Percentiles rank a stretch among this genome's conserved stretches.
Conservation (phyloP, 2,329 filamentous ascomycete genomes). For the Gnomoniopsis smithogilvyi region DNA sequence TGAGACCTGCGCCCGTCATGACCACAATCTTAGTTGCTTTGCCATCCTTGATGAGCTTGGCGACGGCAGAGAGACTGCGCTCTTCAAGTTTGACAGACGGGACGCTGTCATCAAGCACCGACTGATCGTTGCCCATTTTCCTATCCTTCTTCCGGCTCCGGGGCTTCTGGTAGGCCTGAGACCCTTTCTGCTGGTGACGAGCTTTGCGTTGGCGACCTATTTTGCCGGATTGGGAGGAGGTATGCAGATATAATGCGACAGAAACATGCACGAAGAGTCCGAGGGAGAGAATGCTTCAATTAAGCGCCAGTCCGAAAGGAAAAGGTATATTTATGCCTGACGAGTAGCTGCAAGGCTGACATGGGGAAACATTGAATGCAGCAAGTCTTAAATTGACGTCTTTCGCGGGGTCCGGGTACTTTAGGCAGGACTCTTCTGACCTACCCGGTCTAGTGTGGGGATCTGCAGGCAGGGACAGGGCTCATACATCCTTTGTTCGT, state of each 20-base stretch:
- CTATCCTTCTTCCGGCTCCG: constrained; percentile 2
- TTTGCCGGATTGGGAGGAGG: constrained; percentile 24
- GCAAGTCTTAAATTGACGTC: no score
- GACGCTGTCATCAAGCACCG: constrained; percentile 62
- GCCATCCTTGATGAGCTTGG: constrained; percentile 74
- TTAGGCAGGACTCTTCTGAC: no score
- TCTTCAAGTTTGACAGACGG: constrained; percentile 62
- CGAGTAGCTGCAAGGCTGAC: no score
- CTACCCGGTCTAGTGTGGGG: no score
- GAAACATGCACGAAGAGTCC: no score
- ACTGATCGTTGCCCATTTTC: constrained; percentile 87
- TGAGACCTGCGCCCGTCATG: constrained; percentile 88
- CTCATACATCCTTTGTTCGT: no score
- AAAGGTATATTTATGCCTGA: no score
- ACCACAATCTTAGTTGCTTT: constrained; percentile 72
- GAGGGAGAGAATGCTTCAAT: not conserved
- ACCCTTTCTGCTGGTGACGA: constrained; percentile 30
- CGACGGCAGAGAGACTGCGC: constrained; percentile 70
- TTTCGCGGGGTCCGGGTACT: no score
- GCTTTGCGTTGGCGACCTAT: constrained; percentile 38
- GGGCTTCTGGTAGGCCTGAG: constrained; percentile 19
- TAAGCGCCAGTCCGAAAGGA: no score
- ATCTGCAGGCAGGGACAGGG: no score
- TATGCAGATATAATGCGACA: not conserved
- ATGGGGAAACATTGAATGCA: no score